These are phyloP conservation scores for Neurospora cerealis DNA, from an alignment of 495 filamentous ascomycete species.

Conservation along the genomic window DNA sequence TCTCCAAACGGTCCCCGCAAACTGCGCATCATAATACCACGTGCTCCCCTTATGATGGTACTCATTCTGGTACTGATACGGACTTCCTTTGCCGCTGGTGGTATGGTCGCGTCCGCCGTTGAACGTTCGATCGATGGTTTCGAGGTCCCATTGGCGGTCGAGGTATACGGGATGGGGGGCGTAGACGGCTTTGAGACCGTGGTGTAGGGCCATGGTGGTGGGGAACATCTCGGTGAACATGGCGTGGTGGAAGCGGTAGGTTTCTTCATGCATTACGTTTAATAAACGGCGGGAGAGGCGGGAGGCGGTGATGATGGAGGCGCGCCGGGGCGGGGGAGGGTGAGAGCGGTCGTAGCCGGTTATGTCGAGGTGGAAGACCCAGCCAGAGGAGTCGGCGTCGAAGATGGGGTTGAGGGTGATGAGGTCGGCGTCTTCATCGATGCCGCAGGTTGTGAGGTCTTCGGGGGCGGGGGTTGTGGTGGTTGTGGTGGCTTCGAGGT, in stretches of 20 bases:
- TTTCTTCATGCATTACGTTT: constrained; percentile 81
- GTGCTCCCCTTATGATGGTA: constrained; percentile 82
- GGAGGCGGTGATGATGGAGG: constrained; percentile 74
- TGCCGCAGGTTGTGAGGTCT: constrained; percentile 68
- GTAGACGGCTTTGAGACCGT: constrained; percentile 90
- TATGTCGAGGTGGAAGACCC: constrained; percentile 75
- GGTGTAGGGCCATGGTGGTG: constrained; percentile 72
- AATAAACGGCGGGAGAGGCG: constrained; percentile 75
- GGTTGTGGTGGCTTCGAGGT: constrained; percentile 83
- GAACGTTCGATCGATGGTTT: constrained; percentile 69
- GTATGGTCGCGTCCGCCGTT: constrained; percentile 77
- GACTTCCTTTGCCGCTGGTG: constrained; percentile 54
- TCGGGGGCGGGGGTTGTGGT: constrained; percentile 82
- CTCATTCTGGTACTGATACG: constrained; percentile 70
- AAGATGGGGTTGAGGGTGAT: constrained; percentile 94
- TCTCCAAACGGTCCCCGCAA: constrained; percentile 73
- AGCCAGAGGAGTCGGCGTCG: constrained; percentile 75
- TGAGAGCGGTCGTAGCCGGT: constrained; percentile 67
- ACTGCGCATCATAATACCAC: constrained; percentile 93
- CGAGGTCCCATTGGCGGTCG: constrained; percentile 68
- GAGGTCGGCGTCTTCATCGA: constrained; percentile 85
- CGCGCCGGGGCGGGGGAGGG: constrained; percentile 65
- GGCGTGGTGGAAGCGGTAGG: constrained; percentile 60
- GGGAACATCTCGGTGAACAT: constrained; percentile 98
- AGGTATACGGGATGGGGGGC: constrained; percentile 85